phyloP scores from a whole-genome alignment of 2,329 filamentous ascomycete genomes.

The Akanthomyces lecanii region DNA sequence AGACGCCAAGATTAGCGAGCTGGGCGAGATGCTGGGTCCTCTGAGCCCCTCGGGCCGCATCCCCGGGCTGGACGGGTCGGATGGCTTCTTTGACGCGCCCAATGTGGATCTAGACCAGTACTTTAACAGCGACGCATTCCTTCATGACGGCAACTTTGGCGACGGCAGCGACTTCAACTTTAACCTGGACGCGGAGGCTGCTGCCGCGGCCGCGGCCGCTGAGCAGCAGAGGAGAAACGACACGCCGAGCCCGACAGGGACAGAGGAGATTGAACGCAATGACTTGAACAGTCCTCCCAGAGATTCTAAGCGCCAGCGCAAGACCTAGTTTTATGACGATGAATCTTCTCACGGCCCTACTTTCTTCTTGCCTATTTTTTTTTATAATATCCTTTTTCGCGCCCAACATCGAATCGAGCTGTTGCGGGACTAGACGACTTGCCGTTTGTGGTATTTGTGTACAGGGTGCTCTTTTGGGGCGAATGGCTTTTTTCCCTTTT shows the following conservation, averaged over 20 bases:
- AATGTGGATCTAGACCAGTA: slow-evolving; percentile 50
- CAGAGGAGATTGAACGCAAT: slow-evolving; percentile 47
- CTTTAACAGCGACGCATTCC: slow-evolving; percentile 41
- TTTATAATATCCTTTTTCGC: slow-evolving; percentile 1
- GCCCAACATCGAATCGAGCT: neutral
- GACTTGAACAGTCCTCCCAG: slow-evolving; percentile 29
- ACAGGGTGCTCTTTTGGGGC: neutral
- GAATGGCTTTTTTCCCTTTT: neutral
- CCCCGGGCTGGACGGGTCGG: slow-evolving; percentile 56
- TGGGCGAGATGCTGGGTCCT: slow-evolving; percentile 71
- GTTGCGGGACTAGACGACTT: neutral
- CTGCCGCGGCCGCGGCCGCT: slow-evolving; percentile 21
- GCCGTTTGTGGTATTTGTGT: neutral
- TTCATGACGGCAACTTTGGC: slow-evolving; percentile 36
- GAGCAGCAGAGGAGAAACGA: slow-evolving; percentile 26
- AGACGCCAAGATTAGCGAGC: slow-evolving; percentile 67
- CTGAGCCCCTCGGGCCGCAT: slow-evolving; percentile 76
- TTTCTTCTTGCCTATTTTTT: neutral
- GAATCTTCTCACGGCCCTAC: neutral
- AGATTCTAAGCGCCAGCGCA: slow-evolving; percentile 16
- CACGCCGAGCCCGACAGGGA: slow-evolving; percentile 44
- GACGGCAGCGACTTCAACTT: slow-evolving; percentile 51
- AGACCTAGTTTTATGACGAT: neutral
- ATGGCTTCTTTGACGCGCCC: slow-evolving; percentile 33
- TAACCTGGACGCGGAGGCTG: slow-evolving; percentile 37